Conservation (phyloP, 148 eudicot species). For the Drosera capensis region DNA sequence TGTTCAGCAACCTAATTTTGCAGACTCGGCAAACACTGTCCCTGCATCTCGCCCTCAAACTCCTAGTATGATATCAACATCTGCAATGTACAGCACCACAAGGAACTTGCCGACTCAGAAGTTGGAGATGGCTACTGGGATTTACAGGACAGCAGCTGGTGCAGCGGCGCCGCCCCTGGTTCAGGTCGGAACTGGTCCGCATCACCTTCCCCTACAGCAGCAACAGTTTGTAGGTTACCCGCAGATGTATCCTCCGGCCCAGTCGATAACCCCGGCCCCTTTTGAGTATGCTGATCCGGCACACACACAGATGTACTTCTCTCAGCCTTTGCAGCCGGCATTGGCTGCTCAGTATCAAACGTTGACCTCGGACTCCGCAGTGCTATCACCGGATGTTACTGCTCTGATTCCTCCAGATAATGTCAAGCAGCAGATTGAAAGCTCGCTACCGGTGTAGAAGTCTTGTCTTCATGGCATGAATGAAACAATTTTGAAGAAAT, state of each 20-base stretch:
- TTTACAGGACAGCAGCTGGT: slow-evolving; percentile 32
- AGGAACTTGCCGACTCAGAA: slow-evolving; percentile 33
- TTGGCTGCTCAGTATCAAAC: slow-evolving; percentile 41
- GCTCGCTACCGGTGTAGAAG: slow-evolving; percentile 19
- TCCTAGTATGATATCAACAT: slow-evolving; percentile 16
- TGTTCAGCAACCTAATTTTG: slow-evolving; percentile 29
- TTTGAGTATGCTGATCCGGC: slow-evolving; percentile 31
- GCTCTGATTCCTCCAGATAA: slow-evolving; percentile 22
- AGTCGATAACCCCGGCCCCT: slow-evolving; percentile 22
- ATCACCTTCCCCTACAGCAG: slow-evolving; percentile 21
- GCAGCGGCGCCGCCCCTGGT: slow-evolving; percentile 22
- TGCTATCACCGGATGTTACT: slow-evolving; percentile 16
- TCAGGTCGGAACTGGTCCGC: slow-evolving; percentile 38
- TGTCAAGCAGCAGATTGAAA: slow-evolving; percentile 20
- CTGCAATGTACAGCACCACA: slow-evolving; percentile 19
- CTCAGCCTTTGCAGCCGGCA: slow-evolving; percentile 29
- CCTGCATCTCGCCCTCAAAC: slow-evolving; percentile 33
- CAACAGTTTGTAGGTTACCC: slow-evolving; percentile 44
- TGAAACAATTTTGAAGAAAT: slow-evolving; percentile 26
- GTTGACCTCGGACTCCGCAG: slow-evolving; percentile 10
- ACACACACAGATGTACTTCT: slow-evolving; percentile 23
- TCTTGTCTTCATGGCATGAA: slow-evolving; percentile 5
- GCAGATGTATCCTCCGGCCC: slow-evolving; percentile 43
- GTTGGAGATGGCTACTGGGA: slow-evolving; percentile 32
- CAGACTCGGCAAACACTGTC: slow-evolving; percentile 18